Conservation (phyloP, 2,329 filamentous ascomycete genomes). For the Alternaria ventricosa region DNA sequence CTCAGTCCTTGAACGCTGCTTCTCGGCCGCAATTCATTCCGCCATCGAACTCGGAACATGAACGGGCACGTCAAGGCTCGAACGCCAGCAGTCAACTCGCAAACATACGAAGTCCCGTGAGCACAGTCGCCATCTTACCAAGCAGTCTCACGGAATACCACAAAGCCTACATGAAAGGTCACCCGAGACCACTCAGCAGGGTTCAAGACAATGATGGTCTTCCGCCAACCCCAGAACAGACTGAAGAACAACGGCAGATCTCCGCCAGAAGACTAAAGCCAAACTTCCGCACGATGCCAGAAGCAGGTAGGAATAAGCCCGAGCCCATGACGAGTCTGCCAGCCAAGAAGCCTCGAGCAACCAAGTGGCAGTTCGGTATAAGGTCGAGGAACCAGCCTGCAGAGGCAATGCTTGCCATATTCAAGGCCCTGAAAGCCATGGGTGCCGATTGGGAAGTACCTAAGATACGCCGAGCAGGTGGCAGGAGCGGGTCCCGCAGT, state of each 20-base stretch:
- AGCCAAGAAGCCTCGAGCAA: conserved; percentile 75
- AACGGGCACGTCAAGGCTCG: conserved; percentile 54
- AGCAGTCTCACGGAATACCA: conserved; percentile 92
- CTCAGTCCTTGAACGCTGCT: conserved; percentile 41
- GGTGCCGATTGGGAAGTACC: conserved; percentile 84
- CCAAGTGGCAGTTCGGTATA: conserved; percentile 98
- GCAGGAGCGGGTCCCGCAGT: conserved; percentile 47
- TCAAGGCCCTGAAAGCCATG: conserved; percentile 86
- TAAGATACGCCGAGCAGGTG: conserved; percentile 48
- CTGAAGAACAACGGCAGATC: conserved; percentile 74
- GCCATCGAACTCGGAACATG: conserved; percentile 36
- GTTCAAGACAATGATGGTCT: conserved; percentile 29
- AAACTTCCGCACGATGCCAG: conserved; percentile 73
- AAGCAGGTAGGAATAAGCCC: conserved; percentile 61
- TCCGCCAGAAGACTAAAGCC: conserved; percentile 83
- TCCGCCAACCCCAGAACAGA: conserved; percentile 52
- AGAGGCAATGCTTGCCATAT: conserved; percentile 93
- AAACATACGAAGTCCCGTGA: conserved; percentile 57
- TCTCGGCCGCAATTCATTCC: conserved; percentile 43
- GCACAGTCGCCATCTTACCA: conserved; percentile 89
- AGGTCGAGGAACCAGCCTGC: conserved; percentile 91
- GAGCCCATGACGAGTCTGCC: conserved; percentile 64
- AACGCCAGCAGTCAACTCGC: conserved; percentile 50
- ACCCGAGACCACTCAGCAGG: conserved; percentile 44
- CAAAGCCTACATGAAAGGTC: conserved; percentile 83